Evolutionary conservation across 345 rosid species (phyloP), one percentile per base, ranked within the genome.

Genomic region (Ricinus communis): DNA sequence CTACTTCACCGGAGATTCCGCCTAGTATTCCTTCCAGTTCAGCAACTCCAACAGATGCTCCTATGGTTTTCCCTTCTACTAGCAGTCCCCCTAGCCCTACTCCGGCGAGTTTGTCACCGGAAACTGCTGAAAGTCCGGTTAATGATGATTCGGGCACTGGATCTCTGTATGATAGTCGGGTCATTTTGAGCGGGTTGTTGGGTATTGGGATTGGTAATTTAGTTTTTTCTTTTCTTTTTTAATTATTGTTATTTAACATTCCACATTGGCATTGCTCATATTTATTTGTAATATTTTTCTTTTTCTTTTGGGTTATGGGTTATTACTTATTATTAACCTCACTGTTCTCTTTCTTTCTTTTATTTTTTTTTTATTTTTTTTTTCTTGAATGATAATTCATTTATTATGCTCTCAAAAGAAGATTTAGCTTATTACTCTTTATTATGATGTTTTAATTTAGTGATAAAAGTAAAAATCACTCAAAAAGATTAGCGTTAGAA

Each of bases 61-160:
- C 91, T 0, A 77, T 24, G 15, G 82, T 85, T 27, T 84, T 89
- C 72, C 91, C 91, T 2, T 86, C 87, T 1, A 82, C 72, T 41
- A 79, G 87, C 15, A 74, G 78, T 43, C 89, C 90, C 0, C 74
- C 83, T 2, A 66, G 40, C 41, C 40, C 80, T 0, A 38, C 76
- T 25, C 79, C 85, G 2, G 71, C 56, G 24, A 75, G 56, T 55
- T 60, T 60, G 19, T 71, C 85, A 3, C 88, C 85, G 41, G 87
- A 68, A 50, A 69, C 54, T 19, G 83, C 82, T 5, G 58, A 27
- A 59, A 59, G 63, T 66, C 81, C 81, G 18, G 74, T 73, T n/a
- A 79, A 62, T 40, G 84, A 79, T 13, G 74, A 74, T 64, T 82
- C 91, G 41, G 83, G 80, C 77, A 79, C 88, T 2, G 64, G 49